phyloP scores from a whole-genome alignment of 164 flowering plant species.

The Dillenia turbinata region DNA sequence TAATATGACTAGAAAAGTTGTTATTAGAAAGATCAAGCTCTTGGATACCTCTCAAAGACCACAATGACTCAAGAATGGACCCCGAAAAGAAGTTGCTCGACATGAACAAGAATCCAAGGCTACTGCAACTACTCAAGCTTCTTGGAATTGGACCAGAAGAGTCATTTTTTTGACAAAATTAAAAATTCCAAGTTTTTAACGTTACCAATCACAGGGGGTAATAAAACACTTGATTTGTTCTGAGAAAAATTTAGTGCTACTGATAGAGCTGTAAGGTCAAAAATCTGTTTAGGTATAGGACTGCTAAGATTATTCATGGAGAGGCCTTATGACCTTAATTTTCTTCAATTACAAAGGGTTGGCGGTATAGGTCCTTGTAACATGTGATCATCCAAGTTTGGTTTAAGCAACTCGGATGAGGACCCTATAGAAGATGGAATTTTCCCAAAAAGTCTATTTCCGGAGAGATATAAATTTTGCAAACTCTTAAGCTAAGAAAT shows the following conservation, averaged over 20 bases:
- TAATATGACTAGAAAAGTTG: background rate
- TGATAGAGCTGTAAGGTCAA: conserved; percentile 4
- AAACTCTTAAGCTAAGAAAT: conserved; percentile 3
- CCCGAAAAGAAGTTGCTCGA: conserved; percentile 7
- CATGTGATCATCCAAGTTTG: background rate
- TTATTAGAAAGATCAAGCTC: conserved; percentile 4
- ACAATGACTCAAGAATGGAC: no score
- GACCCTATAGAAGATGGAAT: conserved; percentile 9
- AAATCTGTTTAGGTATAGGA: conserved; percentile 11
- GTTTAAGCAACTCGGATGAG: background rate
- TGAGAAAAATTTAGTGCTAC: background rate
- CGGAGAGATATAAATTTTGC: background rate
- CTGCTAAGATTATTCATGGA: conserved; percentile 18
- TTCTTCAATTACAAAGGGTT: conserved; percentile 3
- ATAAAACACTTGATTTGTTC: conserved; percentile 15
- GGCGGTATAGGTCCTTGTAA: conserved; percentile 9
- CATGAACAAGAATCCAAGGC: conserved; percentile 1
- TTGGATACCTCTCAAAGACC: no score
- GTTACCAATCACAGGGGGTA: conserved; percentile 21
- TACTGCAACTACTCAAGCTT: conserved; percentile 13
- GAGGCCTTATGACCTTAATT: conserved; percentile 2
- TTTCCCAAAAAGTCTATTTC: conserved; percentile 2
- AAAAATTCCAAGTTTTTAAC: conserved; percentile 4
- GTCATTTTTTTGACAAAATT: conserved; percentile 13
- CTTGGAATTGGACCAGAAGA: conserved; percentile 24